Evolutionary conservation across 768 basidiomycete species (phyloP).

Genomic region (Imleria badia): DNA sequence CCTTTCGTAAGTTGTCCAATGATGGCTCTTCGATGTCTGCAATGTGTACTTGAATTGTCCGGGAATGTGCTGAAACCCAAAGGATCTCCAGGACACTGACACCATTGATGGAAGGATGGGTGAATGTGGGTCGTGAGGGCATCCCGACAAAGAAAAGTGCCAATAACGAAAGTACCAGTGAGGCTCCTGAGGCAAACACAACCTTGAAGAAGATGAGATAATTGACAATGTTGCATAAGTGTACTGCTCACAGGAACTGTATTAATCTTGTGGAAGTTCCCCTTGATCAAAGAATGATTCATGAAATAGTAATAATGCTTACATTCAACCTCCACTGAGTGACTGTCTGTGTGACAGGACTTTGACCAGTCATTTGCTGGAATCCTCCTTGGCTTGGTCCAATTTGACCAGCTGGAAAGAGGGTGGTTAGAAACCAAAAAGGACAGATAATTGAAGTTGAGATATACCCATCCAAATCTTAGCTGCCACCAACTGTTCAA

Average conservation of each 20-base stretch:
- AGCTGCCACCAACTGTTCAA: conserved; percentile 3
- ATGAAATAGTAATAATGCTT: not conserved
- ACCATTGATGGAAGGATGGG: too few species aligned
- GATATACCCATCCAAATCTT: conserved; percentile 11
- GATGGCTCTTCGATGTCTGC: too few species aligned
- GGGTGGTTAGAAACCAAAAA: not conserved
- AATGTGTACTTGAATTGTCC: too few species aligned
- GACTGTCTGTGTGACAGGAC: conserved; percentile 5
- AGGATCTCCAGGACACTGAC: too few species aligned
- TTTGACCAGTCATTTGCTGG: not conserved
- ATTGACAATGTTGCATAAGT: too few species aligned
- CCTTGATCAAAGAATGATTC: not conserved
- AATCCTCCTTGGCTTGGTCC: conserved; percentile 9
- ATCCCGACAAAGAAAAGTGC: too few species aligned
- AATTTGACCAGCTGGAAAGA: conserved; percentile 6
- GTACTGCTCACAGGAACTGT: conserved; percentile 10
- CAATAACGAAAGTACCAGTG: too few species aligned
- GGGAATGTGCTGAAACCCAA: too few species aligned
- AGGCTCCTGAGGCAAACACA: too few species aligned
- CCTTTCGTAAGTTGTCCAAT: too few species aligned
- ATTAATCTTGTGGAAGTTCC: conserved; percentile 7
- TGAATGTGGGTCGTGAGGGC: too few species aligned
- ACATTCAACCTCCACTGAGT: conserved; percentile 16
- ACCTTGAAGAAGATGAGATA: too few species aligned
- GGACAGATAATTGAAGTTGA: not conserved